Evolutionary conservation across 148 eudicot genomes (phyloP).

Genomic region (Amaranthus palmeri): DNA sequence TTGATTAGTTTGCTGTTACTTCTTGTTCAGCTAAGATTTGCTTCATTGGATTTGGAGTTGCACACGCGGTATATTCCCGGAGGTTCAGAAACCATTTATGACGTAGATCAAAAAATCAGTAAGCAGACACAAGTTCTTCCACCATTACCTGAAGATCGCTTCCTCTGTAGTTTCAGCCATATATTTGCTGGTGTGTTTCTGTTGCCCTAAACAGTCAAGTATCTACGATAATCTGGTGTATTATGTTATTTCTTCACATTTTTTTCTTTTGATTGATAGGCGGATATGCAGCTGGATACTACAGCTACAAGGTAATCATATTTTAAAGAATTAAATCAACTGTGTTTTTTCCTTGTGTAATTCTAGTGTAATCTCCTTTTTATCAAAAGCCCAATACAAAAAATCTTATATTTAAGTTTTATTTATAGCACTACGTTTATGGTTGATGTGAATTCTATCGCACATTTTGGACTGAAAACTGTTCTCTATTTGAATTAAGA

Average conservation of each 20-base stretch:
- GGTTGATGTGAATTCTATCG: too few species aligned
- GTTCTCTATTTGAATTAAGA: too few species aligned
- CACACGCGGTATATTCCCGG: conserved; percentile 76
- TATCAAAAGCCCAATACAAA: too few species aligned
- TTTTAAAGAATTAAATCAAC: not conserved
- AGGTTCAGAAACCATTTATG: conserved; percentile 79
- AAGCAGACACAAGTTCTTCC: conserved; percentile 74
- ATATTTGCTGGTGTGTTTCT: conserved; percentile 76
- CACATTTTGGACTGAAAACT: too few species aligned
- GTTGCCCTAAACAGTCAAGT: not conserved
- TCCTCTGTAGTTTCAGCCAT: conserved; percentile 89
- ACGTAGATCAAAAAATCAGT: conserved; percentile 77
- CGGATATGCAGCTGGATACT: conserved; percentile 98
- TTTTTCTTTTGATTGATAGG: conserved; percentile 37
- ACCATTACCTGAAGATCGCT: conserved; percentile 86
- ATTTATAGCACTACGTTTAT: too few species aligned
- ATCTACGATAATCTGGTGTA: not conserved
- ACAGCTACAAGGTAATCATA: conserved; percentile 79
- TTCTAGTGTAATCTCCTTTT: too few species aligned
- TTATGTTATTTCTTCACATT: not conserved
- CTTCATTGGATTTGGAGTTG: conserved; percentile 83
- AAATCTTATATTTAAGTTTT: too few species aligned
- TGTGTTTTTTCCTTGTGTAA: too few species aligned
- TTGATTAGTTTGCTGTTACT: not conserved
- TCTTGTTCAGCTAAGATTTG: conserved; percentile 61